These are phyloP conservation scores for Dendrobium huoshanense DNA, from an alignment of 106 monocot species.

Conservation along the genomic window DNA sequence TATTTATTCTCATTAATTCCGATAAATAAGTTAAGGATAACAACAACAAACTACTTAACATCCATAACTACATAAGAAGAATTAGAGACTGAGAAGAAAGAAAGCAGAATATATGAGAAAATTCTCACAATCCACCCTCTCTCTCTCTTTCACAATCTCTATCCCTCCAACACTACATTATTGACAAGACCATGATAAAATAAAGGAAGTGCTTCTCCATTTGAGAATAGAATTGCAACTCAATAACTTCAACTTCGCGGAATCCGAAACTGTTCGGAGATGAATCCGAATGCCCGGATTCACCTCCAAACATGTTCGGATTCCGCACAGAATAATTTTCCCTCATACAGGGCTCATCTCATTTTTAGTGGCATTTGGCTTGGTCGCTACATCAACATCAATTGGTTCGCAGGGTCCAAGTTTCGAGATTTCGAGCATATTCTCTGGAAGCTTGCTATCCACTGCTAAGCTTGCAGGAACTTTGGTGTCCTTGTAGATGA, in stretches of 20 bases:
- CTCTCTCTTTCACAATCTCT: neutral
- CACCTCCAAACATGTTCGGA: no score
- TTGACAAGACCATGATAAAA: neutral
- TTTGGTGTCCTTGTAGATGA: constrained; percentile 23
- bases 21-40: neutral
- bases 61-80: neutral
- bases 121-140: neutral
- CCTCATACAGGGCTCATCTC: neutral
- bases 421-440: neutral
- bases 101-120: neutral
- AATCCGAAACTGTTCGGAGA: no score
- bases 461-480: neutral
- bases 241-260: neutral
- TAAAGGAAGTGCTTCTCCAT: neutral
- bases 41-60: neutral
- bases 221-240: neutral
- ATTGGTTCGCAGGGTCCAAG: neutral
- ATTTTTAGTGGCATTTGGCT: neutral
- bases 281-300: no score
- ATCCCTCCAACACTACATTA: neutral
- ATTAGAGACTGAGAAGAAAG: neutral
- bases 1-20: neutral
- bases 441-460: neutral
- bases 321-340: no score
- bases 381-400: neutral